A percentile compares a stretch with the other conserved stretches of the same genome.
Conservation (phyloP, 83 land plant species). For the Diphasiastrum complanatum region DNA sequence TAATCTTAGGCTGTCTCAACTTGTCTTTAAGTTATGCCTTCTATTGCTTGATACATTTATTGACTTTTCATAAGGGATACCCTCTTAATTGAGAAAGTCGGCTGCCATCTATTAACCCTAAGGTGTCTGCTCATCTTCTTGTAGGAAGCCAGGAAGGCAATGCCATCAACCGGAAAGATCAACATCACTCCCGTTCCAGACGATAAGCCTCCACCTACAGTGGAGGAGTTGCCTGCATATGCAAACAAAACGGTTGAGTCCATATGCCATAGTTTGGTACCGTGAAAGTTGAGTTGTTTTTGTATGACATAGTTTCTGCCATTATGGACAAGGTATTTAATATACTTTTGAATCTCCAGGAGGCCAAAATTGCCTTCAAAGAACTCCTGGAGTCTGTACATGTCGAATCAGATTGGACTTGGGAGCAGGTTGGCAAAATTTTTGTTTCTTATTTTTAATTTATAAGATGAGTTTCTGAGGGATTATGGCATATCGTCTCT, state of each 20-base stretch:
- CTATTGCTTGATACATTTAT: too few relatives aligned
- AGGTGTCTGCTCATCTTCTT: too few relatives aligned
- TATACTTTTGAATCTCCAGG: constrained; percentile 37
- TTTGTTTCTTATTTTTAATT: too few relatives aligned
- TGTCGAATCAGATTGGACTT: constrained; percentile 92
- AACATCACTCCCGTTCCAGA: constrained; percentile 53
- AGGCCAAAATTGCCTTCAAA: constrained; percentile 90
- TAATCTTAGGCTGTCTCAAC: too few relatives aligned
- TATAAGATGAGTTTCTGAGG: too few relatives aligned
- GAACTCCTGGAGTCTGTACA: constrained; percentile 74
- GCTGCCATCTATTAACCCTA: too few relatives aligned
- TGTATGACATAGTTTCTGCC: not conserved
- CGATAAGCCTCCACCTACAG: constrained; percentile 54
- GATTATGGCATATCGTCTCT: too few relatives aligned
- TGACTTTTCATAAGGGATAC: too few relatives aligned
- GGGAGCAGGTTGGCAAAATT: constrained; percentile 71
- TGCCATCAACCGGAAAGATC: constrained; percentile 64
- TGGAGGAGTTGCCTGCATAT: constrained; percentile 71
- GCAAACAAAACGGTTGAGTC: constrained; percentile 60
- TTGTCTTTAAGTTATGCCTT: too few relatives aligned
- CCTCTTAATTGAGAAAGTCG: too few relatives aligned
- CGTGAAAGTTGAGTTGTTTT: not conserved
- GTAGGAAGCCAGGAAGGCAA: constrained; percentile 78
- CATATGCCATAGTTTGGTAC: not conserved
- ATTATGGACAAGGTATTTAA: not conserved